Base-by-base conservation (phyloP, 2,329 filamentous ascomycete genomes). In the Alternaria tenuissima region DNA sequence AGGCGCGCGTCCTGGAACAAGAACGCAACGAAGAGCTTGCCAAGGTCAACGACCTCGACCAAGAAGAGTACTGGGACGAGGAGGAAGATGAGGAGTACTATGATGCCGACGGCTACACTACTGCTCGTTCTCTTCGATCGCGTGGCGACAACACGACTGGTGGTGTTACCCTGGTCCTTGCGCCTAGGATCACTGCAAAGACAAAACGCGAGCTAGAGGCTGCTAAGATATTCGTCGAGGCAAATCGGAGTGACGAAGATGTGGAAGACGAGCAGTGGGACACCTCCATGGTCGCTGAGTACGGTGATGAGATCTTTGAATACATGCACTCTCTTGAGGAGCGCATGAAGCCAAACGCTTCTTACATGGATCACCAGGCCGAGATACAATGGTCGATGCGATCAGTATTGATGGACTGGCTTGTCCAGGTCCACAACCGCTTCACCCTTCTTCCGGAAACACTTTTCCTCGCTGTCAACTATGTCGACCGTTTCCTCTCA, bases 381-480 rank as follows among this genome's bases (percentile, higher is more conserved):
- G 94, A 98, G 79, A 96, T 99, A 58, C 92, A 97, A 76, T 99
- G 95, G 95, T 97, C 94, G 3, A 99, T 98, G 95, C 92, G 95
- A 47, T 91, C 93, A 6, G 93, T 98, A 22, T 85, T 99, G 55
- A 96, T 99, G 89, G 95, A 98, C 79, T 99, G 95, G 95, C 85
- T 99, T 43, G 91, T 98, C 47, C 94, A 99, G 78, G 95, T 99
- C 30, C 95, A 99, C 78, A 88, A 90, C 70, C 92, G 95, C 36
- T 99, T 99, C 81, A 88, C 87, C 36, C 86, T 99, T 28, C 87
- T 98, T 8, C 94, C 94, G 0, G 95, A 99, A 83, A 99, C 95
- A 0, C 84, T 99, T 6, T 99, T 97, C 81, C 87, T 98, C 59
- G 91, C 91, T 26, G 92, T 96, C 81, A 99, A 99, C 83, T 97